Evolutionary conservation across 805 yeast species (phyloP).

Genomic region (Grigorovia humatica): DNA sequence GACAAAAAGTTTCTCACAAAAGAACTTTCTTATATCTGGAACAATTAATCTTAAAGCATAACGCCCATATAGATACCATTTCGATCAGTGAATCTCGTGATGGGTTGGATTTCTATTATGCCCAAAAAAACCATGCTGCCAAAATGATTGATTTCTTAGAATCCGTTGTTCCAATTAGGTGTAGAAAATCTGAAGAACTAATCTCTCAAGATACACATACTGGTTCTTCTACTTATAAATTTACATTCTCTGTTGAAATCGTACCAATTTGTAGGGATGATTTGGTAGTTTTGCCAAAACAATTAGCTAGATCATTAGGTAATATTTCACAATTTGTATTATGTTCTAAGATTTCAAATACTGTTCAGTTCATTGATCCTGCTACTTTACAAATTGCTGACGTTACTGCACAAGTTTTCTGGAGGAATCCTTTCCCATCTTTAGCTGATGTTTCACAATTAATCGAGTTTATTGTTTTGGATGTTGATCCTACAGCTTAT

Average conservation of each 20-base stretch:
- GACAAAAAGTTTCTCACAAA: conserved; percentile 95
- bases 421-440: conserved; percentile 73
- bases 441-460: conserved; percentile 67
- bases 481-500: conserved; percentile 85
- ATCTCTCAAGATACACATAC: conserved; percentile 88
- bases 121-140: conserved; percentile 80
- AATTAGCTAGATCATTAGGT: conserved; percentile 74
- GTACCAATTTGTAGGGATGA: conserved; percentile 97
- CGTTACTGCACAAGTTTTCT: conserved; percentile 57
- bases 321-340: conserved; percentile 71
- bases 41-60: conserved; percentile 85
- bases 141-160: conserved; percentile 87
- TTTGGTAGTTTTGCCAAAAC: conserved; percentile 81
- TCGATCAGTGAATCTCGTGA: conserved; percentile 88
- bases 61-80: conserved; percentile 88
- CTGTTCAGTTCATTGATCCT: conserved; percentile 82
- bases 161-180: conserved; percentile 75
- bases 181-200: conserved; percentile 81
- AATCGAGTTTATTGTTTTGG: conserved; percentile 80
- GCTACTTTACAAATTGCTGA: conserved; percentile 69
- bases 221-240: conserved; percentile 79
- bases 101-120: conserved; percentile 89
- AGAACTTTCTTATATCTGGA: conserved; percentile 93
- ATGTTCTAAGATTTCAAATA: conserved; percentile 75
- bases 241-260: conserved; percentile 84